phyloP scores from a whole-genome alignment of 2,329 filamentous ascomycete species.

The Diplodia scrobiculata region DNA sequence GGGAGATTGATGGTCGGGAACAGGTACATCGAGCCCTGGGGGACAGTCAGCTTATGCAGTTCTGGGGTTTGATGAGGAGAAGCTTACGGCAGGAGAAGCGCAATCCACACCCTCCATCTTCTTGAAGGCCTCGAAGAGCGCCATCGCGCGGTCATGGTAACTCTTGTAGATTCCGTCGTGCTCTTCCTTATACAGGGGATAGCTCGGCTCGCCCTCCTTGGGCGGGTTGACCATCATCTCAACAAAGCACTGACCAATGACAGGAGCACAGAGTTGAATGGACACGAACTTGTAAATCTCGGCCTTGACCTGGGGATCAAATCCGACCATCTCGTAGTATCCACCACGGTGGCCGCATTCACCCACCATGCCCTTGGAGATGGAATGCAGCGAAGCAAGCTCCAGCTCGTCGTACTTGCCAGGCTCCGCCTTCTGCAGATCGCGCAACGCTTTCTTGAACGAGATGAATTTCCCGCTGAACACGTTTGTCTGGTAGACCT shows the following conservation, averaged over 20 bases:
- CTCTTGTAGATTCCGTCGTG: constrained; percentile 80
- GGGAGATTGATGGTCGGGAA: constrained; percentile 91
- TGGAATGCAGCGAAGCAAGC: constrained; percentile 86
- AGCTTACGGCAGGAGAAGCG: constrained; percentile 69
- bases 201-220: constrained; percentile 76
- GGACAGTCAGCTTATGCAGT: constrained; percentile 7
- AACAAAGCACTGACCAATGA: constrained; percentile 92
- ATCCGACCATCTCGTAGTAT: constrained; percentile 94
- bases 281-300: constrained; percentile 99
- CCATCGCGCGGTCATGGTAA: constrained; percentile 75
- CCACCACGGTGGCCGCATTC: constrained; percentile 97
- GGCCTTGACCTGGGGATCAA: constrained; percentile 79
- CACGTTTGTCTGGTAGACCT: constrained; percentile 99
- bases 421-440: constrained; percentile 68
- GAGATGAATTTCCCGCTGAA: constrained; percentile 92
- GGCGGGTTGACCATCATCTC: constrained; percentile 99
- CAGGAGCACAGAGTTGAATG: constrained; percentile 93
- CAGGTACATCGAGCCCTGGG: constrained; percentile 92
- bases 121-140: constrained; percentile 85
- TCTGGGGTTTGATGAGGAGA: background rate
- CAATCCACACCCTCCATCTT: constrained; percentile 96
- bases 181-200: constrained; percentile 80
- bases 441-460: constrained; percentile 86
- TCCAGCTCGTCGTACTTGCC: constrained; percentile 83
- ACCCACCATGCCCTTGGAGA: constrained; percentile 98